Evolutionary conservation across 768 basidiomycete genomes (phyloP).

Genomic region (Serendipita sp.): DNA sequence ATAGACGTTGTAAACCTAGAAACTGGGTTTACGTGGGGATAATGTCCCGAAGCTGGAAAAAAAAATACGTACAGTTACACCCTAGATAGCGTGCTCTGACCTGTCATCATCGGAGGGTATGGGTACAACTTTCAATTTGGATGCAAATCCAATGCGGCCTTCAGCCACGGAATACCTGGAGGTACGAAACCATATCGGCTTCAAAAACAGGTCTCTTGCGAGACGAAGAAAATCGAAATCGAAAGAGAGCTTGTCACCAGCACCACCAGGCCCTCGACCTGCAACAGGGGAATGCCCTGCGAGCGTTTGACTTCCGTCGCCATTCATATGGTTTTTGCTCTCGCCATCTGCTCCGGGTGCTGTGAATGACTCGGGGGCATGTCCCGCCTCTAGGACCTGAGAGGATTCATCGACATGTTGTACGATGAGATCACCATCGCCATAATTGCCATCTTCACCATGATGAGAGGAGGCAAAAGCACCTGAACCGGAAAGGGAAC

Average conservation of each 20-base stretch:
- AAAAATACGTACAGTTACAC: conserved; percentile 46
- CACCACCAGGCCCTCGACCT: background rate
- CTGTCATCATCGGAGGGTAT: background rate
- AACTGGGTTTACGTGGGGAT: background rate
- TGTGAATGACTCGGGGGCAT: conserved; percentile 7
- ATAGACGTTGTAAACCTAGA: background rate
- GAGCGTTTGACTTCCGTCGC: background rate
- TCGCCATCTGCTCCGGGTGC: background rate
- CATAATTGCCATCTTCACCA: conserved; percentile 12
- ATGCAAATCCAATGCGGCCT: conserved; percentile 67
- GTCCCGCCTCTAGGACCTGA: conserved; percentile 12
- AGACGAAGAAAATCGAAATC: conserved; percentile 81
- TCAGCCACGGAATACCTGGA: conserved; percentile 65
- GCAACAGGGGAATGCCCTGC: background rate
- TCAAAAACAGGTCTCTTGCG: conserved; percentile 75
- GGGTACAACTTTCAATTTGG: conserved; percentile 32
- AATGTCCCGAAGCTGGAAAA: background rate
- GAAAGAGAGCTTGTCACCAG: conserved; percentile 31
- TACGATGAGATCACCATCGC: conserved; percentile 14
- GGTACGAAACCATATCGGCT: conserved; percentile 65
- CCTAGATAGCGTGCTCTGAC: conserved; percentile 41
- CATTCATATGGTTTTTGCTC: background rate
- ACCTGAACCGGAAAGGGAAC: conserved; percentile 1
- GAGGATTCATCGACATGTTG: conserved; percentile 19
- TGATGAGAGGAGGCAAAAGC: conserved; percentile 9